Conservation (phyloP, 192 early-diverging fungal genomes). For the Coemansia pectinata region DNA sequence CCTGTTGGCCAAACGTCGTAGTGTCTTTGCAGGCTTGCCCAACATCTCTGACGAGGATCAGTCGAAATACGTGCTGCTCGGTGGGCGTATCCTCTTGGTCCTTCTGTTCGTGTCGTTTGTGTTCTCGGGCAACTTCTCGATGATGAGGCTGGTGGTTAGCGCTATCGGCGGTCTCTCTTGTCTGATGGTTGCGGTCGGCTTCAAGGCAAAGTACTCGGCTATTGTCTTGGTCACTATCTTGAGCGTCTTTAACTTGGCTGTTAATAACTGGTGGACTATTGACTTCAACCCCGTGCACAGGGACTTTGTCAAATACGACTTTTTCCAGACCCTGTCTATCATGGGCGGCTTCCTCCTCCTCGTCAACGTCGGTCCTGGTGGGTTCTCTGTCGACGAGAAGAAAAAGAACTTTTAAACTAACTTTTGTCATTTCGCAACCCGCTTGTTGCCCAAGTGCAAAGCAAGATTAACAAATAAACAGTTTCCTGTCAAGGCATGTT, state of each 20-base stretch:
- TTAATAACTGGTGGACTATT: constrained; percentile 97
- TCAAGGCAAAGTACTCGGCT: constrained; percentile 97
- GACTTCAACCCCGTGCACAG: constrained; percentile 76
- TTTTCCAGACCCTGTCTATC: constrained; percentile 96
- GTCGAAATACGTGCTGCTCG: constrained; percentile 89
- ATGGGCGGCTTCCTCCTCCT: constrained; percentile 94
- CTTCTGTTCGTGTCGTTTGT: constrained; percentile 89
- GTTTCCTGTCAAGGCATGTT: not conserved
- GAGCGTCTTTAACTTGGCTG: constrained; percentile 84
- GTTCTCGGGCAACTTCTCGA: constrained; percentile 79
- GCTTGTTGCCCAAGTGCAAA: not conserved
- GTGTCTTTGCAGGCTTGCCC: constrained; percentile 87
- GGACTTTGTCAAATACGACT: constrained; percentile 97
- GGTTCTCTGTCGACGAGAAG: constrained; percentile 94
- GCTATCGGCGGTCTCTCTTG: constrained; percentile 79
- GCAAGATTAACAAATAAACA: not conserved
- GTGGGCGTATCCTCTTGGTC: constrained; percentile 89
- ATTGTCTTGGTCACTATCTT: constrained; percentile 90
- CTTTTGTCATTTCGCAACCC: too few species aligned
- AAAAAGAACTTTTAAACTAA: constrained; percentile 84
- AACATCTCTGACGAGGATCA: constrained; percentile 80
- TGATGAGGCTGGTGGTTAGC: constrained; percentile 70
- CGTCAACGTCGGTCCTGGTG: constrained; percentile 88
- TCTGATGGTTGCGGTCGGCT: constrained; percentile 94
- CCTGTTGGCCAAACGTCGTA: constrained; percentile 63